Evolutionary conservation across 768 basidiomycete genomes (phyloP).

Genomic region (Antrodiella citrinella): DNA sequence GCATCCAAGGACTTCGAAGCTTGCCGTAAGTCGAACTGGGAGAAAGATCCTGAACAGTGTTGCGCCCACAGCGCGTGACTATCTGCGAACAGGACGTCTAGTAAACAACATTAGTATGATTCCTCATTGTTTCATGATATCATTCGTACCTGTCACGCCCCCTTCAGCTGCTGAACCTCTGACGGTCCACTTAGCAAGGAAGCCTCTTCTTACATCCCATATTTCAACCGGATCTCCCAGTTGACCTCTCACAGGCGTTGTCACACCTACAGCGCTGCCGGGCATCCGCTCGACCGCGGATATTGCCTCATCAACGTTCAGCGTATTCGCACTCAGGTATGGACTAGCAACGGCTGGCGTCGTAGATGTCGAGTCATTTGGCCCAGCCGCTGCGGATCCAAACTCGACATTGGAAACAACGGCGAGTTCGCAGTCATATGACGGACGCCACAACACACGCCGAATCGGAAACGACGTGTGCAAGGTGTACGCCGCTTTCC

Average conservation of each 20-base stretch:
- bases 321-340: constrained; percentile 3
- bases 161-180: constrained; percentile 59
- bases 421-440: constrained; percentile 68
- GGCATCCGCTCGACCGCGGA: constrained; percentile 6
- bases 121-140: no score
- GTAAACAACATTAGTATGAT: background rate
- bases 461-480: constrained; percentile 72
- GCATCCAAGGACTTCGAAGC: constrained; percentile 58
- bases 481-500: constrained; percentile 60
- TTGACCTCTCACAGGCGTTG: constrained; percentile 9
- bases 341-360: constrained; percentile 15
- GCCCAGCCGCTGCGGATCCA: constrained; percentile 23
- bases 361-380: constrained; percentile 4
- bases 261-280: constrained; percentile 5
- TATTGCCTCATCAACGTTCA: constrained; percentile 6
- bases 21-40: constrained; percentile 68
- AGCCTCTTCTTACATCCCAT: constrained; percentile 78
- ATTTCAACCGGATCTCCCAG: constrained; percentile 64
- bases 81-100: constrained; percentile 65
- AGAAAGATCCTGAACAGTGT: constrained; percentile 69
- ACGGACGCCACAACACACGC: constrained; percentile 69
- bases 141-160: constrained; percentile 62
- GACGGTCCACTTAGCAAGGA: constrained; percentile 79
- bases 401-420: constrained; percentile 61
- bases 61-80: constrained; percentile 68